phyloP scores from a whole-genome alignment of 164 flowering plant genomes.

The Magnolia sinica region DNA sequence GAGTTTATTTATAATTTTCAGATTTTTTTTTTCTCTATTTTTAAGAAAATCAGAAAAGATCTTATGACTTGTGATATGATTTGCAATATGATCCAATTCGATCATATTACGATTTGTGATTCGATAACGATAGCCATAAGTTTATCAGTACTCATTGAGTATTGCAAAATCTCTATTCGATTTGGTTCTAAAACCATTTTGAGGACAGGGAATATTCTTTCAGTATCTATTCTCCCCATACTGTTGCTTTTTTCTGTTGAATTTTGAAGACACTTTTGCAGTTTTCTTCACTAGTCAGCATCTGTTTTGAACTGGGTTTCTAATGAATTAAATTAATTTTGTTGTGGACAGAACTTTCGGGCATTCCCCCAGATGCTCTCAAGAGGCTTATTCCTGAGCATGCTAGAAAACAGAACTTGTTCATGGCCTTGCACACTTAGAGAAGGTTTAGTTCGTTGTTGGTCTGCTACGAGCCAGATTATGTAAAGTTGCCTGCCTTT shows the following conservation, averaged over 20 bases:
- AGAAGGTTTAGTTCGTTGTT: background rate
- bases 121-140: too few relatives aligned
- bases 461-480: background rate
- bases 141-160: too few relatives aligned
- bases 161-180: too few relatives aligned
- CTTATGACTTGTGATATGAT: too few relatives aligned
- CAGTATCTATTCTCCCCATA: too few relatives aligned
- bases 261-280: background rate
- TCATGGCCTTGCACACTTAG: slow-evolving; percentile 82
- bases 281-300: background rate
- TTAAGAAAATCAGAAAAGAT: too few relatives aligned
- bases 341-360: slow-evolving; percentile 53
- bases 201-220: too few relatives aligned
- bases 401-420: slow-evolving; percentile 86
- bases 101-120: too few relatives aligned
- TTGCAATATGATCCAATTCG: too few relatives aligned
- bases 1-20: too few relatives aligned
- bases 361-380: slow-evolving; percentile 58
- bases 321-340: background rate
- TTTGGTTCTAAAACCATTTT: too few relatives aligned
- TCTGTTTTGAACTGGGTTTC: background rate
- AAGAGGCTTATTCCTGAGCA: slow-evolving; percentile 82
- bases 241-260: background rate
- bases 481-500: slow-evolving; percentile 6
- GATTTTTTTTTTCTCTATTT: too few relatives aligned